Evolutionary conservation across 257 asterid species (phyloP).

Genomic region (Gardenia jasminoides): DNA sequence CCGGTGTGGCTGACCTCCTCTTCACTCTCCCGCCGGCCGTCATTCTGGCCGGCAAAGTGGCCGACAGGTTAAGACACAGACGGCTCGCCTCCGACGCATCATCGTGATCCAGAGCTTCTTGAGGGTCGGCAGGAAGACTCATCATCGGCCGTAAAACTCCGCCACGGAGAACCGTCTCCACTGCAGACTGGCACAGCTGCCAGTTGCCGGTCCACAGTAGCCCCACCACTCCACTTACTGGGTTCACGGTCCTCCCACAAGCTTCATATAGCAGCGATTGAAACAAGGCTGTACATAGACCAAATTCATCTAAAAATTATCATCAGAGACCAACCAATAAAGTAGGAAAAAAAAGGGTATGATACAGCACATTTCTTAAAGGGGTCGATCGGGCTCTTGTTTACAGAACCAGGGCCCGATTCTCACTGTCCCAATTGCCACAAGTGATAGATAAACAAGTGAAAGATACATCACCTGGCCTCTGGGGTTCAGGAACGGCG

Average conservation of each 20-base stretch:
- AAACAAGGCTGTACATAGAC: slow-evolving; percentile 52
- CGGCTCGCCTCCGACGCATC: slow-evolving; percentile 16
- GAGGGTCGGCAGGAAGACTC: slow-evolving; percentile 21
- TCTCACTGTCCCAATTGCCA: no score
- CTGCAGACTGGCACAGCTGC: slow-evolving; percentile 79
- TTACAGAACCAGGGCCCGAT: no score
- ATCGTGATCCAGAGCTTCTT: slow-evolving; percentile 14
- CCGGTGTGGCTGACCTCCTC: slow-evolving; percentile 45
- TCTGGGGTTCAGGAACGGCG: slow-evolving; percentile 58
- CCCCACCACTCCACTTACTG: slow-evolving; percentile 81
- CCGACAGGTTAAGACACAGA: slow-evolving; percentile 25
- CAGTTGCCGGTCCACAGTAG: slow-evolving; percentile 75
- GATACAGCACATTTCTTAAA: no score
- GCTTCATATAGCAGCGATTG: slow-evolving; percentile 79
- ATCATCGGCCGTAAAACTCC: slow-evolving; percentile 41
- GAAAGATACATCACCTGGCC: slow-evolving; percentile 48
- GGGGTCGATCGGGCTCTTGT: no score
- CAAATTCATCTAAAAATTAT: neutral
- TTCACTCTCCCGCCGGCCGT: slow-evolving; percentile 26
- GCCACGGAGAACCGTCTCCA: slow-evolving; percentile 79
- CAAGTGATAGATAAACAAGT: no score
- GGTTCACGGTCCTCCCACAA: slow-evolving; percentile 83
- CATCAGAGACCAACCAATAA: neutral
- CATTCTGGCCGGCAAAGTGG: slow-evolving; percentile 22
- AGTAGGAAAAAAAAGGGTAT: neutral